phyloP scores from a whole-genome alignment of 1,284 basidiomycete species.

The Thelephora terrestris region DNA sequence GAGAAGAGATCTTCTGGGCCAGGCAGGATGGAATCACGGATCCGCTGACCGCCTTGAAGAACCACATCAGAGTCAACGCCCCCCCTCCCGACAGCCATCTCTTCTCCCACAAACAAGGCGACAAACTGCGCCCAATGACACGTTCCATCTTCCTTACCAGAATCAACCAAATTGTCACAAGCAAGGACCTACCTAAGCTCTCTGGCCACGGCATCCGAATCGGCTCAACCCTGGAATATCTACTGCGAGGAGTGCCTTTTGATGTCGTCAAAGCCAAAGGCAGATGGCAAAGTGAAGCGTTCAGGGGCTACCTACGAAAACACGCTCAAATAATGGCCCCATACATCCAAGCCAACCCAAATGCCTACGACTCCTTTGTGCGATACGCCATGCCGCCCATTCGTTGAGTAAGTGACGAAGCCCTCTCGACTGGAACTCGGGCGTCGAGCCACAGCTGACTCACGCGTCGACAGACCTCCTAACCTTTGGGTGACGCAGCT shows the following conservation, averaged over 20 bases:
- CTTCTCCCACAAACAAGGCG: conserved; percentile 7
- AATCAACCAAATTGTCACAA: conserved; percentile 12
- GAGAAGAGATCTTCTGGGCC: no score
- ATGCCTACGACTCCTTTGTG: conserved; percentile 10
- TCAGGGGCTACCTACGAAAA: conserved; percentile 13
- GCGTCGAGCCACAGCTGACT: no score
- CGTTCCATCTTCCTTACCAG: conserved; percentile 17
- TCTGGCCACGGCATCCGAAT: conserved; percentile 29
- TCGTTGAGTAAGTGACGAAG: no score
- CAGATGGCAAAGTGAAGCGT: conserved; percentile 25
- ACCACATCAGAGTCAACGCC: conserved; percentile 24
- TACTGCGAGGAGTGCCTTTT: conserved; percentile 23
- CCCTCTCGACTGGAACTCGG: no score
- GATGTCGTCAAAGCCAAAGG: no score
- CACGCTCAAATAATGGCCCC: no score
- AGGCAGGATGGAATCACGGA: conserved; percentile 17
- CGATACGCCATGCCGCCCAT: conserved; percentile 12
- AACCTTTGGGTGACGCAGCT: no score
- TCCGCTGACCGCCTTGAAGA: conserved; percentile 15
- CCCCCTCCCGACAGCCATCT: conserved; percentile 10
- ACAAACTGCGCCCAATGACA: conserved; percentile 17
- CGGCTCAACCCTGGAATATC: no score
- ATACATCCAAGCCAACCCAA: conserved; percentile 13
- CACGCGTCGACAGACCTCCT: no score
- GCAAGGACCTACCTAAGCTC: conserved; percentile 10